phyloP scores from a whole-genome alignment of 495 filamentous ascomycete genomes.

The Podospora fimiseda region DNA sequence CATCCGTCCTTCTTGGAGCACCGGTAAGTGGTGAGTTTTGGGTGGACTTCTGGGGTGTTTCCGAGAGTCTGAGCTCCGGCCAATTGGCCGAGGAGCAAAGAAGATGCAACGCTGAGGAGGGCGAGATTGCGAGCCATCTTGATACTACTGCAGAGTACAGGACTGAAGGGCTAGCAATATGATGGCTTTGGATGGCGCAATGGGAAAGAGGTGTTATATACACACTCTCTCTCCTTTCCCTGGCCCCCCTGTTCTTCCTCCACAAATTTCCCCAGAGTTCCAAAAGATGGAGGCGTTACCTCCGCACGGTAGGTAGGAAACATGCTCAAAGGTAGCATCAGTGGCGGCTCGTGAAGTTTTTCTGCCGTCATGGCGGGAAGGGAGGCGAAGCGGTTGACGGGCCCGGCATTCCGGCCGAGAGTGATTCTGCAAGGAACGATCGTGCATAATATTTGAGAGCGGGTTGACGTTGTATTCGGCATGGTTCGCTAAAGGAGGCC shows the following conservation, averaged over 20 bases:
- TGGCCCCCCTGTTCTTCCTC: not conserved
- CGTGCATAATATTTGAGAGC: not conserved
- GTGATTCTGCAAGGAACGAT: not conserved
- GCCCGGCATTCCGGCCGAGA: conserved; percentile 3
- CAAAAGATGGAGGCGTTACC: not conserved
- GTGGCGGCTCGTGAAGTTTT: not conserved
- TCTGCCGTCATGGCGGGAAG: not conserved
- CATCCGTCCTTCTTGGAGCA: conserved; percentile 50
- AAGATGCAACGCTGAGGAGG: conserved; percentile 13
- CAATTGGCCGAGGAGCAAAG: conserved; percentile 11
- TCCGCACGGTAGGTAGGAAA: not conserved
- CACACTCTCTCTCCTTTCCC: not conserved
- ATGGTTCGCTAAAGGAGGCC: not conserved
- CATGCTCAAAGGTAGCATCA: too few relatives aligned
- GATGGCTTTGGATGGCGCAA: not conserved
- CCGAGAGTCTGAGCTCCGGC: conserved; percentile 21
- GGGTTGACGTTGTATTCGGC: not conserved
- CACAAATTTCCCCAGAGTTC: not conserved
- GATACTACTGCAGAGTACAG: not conserved
- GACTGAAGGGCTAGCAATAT: not conserved
- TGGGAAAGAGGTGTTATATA: not conserved
- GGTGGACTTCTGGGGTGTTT: conserved; percentile 38
- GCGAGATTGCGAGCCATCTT: conserved; percentile 14
- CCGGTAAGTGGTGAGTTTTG: conserved; percentile 49
- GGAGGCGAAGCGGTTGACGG: not conserved